Base-by-base conservation (phyloP, 345 rosid genomes). In the Acer campestre region DNA sequence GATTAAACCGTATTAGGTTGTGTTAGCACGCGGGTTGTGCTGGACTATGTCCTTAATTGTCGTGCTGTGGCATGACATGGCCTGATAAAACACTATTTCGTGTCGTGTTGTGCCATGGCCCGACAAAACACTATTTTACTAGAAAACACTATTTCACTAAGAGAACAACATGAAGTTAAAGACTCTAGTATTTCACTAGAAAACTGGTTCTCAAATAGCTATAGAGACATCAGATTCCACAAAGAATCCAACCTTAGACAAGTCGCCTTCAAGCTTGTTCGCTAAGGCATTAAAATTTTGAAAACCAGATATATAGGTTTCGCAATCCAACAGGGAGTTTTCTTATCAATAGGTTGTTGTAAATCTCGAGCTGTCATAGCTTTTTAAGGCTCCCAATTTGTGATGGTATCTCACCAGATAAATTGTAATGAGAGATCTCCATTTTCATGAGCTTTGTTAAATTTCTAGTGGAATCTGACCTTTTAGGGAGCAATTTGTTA, bases 151-250 rank as follows among this genome's bases (percentile, higher is more conserved):
- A n/a, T n/a, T n/a, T n/a, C n/a, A 25, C 27, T 25, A 27, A 95
- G 92, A 62, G 84, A 76, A 67, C 49, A 56, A 68, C 96, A 91
- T 7, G 92, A 89, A 63, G 95, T 92, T 0, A 93, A 77, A 0
- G 96, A 86, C 42, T 74, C 78, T 0, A 98, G 99, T 74, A 95
- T 80, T 83, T 89, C 89, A n/a, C 99, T 98, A 2, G 89, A 68
- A 23, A 95, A 67, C 40, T 48, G 20, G 80, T 95, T 95, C 68
- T 77, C 56, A 68, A 85, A 85, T 16, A 93, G 77, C 80, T 95
- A 98, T 13, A 95, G 75, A 14, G 89, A 79, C 7, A 88, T 88
- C 13, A 93, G 83, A 56, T 89, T 92, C 42, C 82, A 82, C 81
- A 27, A 95, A 79, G 81, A 56, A 81, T 64, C 82, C 77, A 46